These are phyloP conservation scores for Mrakia frigida DNA, from an alignment of 768 basidiomycete species.

Conservation along the genomic window DNA sequence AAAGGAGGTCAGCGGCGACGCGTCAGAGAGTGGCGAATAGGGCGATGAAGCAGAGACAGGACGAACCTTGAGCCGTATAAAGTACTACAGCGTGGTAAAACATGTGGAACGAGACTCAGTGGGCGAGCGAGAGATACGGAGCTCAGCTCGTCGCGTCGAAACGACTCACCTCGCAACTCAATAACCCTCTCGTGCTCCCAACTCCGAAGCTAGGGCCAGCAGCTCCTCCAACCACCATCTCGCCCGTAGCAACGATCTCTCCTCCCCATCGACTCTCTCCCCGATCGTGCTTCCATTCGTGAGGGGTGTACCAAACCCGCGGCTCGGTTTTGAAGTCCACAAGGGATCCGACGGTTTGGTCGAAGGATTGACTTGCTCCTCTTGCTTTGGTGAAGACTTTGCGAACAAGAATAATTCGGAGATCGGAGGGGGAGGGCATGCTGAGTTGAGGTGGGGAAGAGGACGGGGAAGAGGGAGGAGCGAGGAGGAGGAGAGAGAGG, in stretches of 20 bases:
- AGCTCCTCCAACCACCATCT: conserved; percentile 9
- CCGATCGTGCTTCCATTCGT: not conserved
- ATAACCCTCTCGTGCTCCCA: not conserved
- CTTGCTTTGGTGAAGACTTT: not conserved
- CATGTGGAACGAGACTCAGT: not conserved
- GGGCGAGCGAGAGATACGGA: too few species aligned
- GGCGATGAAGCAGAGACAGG: not conserved
- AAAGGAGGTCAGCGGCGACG: not conserved
- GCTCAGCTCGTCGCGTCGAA: not conserved
- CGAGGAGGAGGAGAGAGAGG: conserved; percentile 5
- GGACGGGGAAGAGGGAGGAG: not conserved
- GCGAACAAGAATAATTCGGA: not conserved
- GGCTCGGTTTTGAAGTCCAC: not conserved
- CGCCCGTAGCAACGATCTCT: not conserved
- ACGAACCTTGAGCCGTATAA: not conserved
- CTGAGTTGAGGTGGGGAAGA: not conserved
- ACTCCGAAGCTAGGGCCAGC: not conserved
- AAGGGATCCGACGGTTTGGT: not conserved
- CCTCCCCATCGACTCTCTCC: not conserved
- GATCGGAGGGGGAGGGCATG: not conserved
- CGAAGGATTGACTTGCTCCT: not conserved
- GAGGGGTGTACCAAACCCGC: not conserved
- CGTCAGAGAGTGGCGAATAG: not conserved
- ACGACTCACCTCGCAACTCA: not conserved
- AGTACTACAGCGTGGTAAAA: not conserved